Evolutionary conservation across 352 stramenopile species (phyloP), one percentile per base, ranked within the genome.

Genomic region (Hyaloperonospora brassicae): DNA sequence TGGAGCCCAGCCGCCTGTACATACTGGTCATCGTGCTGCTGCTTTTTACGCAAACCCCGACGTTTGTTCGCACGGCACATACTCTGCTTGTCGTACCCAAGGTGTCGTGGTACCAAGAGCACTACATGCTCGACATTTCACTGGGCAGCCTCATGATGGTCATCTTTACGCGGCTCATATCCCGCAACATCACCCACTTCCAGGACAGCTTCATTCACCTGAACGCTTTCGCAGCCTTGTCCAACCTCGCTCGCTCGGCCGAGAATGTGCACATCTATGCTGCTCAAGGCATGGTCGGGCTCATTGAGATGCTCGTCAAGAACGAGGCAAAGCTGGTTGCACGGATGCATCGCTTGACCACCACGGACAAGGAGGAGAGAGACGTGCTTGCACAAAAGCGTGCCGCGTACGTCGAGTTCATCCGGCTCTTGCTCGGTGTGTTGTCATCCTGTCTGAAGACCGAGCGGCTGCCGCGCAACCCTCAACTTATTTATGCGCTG

Each of bases 401-500:
- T 41, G 70, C 57, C 14, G 75, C 79, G 14, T 92, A 92, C 55
- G 72, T 89, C 10, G 82, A 89, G 60, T 89, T 87, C 50, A 81
- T 89, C 34, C 79, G 74, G 6, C 59, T 89, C 40, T 46, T 89
- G 13, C 66, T 92, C 17, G 77, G 74, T 8, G 59, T 89, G 35
- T 64, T 87, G 43, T 82, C 73, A 25, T 79, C 78, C 5, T 86
- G 75, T 50, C 55, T 89, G 27, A 87, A 88, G 66, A 30, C 72
- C 1, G 72, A 74, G 35, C 50, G 88, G 42, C 47, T 92, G 52
- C 79, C 77, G 10, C 67, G 76, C 14, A 92, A 92, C 48, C 79
- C 82, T 12, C 82, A 92, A 68, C 76, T 92, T 73, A 90, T 93
- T 82, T 93, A 89, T 84, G 84, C 79, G 27, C 57, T 93, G 10